Evolutionary conservation across 192 early-diverging fungal genomes (phyloP).

Genomic region (Cladochytrium replicatum): DNA sequence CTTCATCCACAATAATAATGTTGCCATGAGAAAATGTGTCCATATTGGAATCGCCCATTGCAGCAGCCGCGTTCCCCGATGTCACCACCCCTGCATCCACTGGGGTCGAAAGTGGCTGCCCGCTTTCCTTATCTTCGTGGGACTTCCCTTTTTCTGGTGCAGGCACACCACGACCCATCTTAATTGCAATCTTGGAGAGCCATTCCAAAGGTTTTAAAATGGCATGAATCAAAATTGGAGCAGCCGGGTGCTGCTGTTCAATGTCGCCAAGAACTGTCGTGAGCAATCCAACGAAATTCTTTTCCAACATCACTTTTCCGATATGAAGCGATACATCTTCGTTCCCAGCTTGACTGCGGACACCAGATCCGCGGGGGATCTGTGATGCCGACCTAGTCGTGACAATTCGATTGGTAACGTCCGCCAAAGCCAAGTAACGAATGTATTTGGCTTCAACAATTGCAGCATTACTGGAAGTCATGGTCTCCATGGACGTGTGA

Average conservation of each 20-base stretch:
- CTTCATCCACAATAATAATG: constrained; percentile 37
- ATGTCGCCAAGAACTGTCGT: constrained; percentile 74
- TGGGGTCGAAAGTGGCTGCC: not conserved
- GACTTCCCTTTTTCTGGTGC: not conserved
- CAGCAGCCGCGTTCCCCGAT: not conserved
- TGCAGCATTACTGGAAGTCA: no score
- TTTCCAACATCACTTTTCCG: constrained; percentile 79
- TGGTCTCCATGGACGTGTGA: no score
- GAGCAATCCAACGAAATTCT: constrained; percentile 67
- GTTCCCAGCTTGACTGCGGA: constrained; percentile 17
- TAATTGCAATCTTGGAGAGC: constrained; percentile 80
- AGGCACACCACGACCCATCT: constrained; percentile 48
- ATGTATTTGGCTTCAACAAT: constrained; percentile 50
- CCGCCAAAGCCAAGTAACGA: constrained; percentile 56
- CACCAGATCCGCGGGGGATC: constrained; percentile 2
- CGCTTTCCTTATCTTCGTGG: constrained; percentile 9
- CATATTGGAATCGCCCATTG: not conserved
- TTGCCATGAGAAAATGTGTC: constrained; percentile 13
- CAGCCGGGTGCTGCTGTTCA: constrained; percentile 82
- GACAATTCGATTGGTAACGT: constrained; percentile 58
- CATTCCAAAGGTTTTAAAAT: constrained; percentile 83
- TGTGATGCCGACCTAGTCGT: constrained; percentile 18
- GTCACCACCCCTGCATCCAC: not conserved
- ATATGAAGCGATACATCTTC: constrained; percentile 54
- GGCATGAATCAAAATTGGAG: constrained; percentile 59